These are phyloP conservation scores for Xylariaceae sp. DNA, from an alignment of 2,329 filamentous ascomycete genomes.

Conservation along the genomic window DNA sequence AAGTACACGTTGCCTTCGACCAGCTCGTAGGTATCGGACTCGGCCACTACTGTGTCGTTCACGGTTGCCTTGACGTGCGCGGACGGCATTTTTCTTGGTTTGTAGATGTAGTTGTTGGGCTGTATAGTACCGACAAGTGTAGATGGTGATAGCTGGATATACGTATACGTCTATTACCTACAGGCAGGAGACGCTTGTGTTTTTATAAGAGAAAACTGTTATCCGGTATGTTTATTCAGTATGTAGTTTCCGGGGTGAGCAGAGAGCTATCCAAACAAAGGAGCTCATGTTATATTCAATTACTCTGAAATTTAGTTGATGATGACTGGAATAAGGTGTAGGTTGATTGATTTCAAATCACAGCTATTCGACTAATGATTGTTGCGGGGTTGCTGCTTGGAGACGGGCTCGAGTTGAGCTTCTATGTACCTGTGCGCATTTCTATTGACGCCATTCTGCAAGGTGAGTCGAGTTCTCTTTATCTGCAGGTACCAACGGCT, in stretches of 20 bases:
- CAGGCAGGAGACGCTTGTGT: not conserved
- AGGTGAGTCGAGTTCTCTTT: too few species aligned
- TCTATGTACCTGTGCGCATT: not conserved
- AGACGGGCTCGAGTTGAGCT: not conserved
- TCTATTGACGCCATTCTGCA: too few species aligned
- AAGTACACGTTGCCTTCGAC: slow-evolving; percentile 64
- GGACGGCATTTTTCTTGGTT: slow-evolving; percentile 28
- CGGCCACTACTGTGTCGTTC: slow-evolving; percentile 53
- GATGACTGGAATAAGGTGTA: too few species aligned
- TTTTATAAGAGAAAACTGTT: too few species aligned
- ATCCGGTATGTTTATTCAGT: too few species aligned
- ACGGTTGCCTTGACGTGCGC: slow-evolving; percentile 48
- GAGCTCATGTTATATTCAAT: too few species aligned
- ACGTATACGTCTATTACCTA: slow-evolving; percentile 1
- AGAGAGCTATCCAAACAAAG: not conserved
- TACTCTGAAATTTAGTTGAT: too few species aligned
- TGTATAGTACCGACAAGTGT: not conserved
- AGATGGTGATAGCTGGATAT: slow-evolving; percentile 4
- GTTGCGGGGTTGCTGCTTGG: slow-evolving; percentile 9
- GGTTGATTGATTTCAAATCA: too few species aligned
- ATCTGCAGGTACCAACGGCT: too few species aligned
- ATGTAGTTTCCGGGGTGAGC: not conserved
- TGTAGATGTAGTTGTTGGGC: too few species aligned
- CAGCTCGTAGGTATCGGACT: slow-evolving; percentile 54
- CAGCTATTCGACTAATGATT: too few species aligned